Base-by-base conservation (phyloP, 495 filamentous ascomycete species). In the Echria macrotheca region DNA sequence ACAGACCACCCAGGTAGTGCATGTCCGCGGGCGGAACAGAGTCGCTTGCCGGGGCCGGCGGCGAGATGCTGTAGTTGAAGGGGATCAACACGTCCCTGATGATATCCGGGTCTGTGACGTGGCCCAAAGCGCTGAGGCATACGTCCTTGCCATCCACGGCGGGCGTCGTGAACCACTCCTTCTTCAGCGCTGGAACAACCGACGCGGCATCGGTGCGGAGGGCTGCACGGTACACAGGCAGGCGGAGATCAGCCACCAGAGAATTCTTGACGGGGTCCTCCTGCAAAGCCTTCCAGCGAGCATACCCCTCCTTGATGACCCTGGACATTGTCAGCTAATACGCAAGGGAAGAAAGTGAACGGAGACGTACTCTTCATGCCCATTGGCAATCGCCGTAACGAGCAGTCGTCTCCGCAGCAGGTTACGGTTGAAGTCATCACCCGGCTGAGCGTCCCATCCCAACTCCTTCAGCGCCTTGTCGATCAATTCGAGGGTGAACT, bases 81-180 rank as follows among this genome's bases (percentile, higher is more conserved):
- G 91, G 88, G 22, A 86, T 71, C 47, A 95, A 70, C 57, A 84
- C 85, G 17, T 83, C 73, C 15, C 79, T 68, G 42, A 89, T 80
- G 33, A 96, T 69, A 5, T 79, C 78, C 2, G 76, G 64, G 35
- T 86, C 77, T 48, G 83, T 81, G 15, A 84, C 81, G 39, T 86
- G 83, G 35, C 89, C 89, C 46, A 97, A 76, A 4, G 85, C 78
- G 35, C 77, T 68, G 8, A 98, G 76, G 56, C 81, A 82, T 44
- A 91, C 86, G 58, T 97, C 91, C 66, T 87, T 90, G 49, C 88
- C 89, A 58, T 96, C 93, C 24, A 95, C 81, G 5, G 89, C 83
- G 26, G 84, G 83, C 1, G 89, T 94, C 21, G 70, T 79, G 31
- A 79, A 74, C 71, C 86, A 98, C 66, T 95, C 87, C 7, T 87